phyloP scores from a whole-genome alignment of 768 basidiomycete genomes.

The Russula sp. region DNA sequence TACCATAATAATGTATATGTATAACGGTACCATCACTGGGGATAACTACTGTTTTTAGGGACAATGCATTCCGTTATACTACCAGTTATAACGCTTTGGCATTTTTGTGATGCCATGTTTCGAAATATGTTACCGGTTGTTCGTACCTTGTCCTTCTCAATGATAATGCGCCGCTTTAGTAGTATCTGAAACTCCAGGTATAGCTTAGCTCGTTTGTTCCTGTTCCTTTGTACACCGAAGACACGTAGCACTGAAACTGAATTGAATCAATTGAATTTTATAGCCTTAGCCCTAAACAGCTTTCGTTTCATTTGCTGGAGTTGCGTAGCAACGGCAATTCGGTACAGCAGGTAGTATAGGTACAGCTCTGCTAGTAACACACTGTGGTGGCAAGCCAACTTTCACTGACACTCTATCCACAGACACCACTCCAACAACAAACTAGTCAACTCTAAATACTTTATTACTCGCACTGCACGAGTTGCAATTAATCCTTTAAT shows the following conservation, averaged over 20 bases:
- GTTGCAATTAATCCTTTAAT: too few species aligned
- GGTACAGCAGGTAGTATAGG: too few species aligned
- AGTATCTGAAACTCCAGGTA: not conserved
- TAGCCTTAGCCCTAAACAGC: too few species aligned
- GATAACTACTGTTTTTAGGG: not conserved
- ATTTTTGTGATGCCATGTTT: slow-evolving; percentile 1
- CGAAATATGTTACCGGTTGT: not conserved
- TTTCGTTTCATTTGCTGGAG: too few species aligned
- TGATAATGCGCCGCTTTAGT: not conserved
- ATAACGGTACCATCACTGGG: not conserved
- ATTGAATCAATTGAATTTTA: too few species aligned
- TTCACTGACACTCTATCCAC: too few species aligned
- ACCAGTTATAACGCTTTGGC: not conserved
- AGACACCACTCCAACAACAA: too few species aligned
- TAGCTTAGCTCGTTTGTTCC: not conserved
- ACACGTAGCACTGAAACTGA: not conserved
- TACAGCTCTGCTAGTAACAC: too few species aligned
- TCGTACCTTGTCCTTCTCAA: not conserved
- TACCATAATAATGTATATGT: slow-evolving; percentile 18
- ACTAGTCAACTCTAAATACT: too few species aligned
- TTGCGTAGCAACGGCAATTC: too few species aligned
- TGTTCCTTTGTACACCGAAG: not conserved
- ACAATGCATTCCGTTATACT: not conserved
- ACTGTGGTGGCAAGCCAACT: too few species aligned
- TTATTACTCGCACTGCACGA: too few species aligned